Base-by-base conservation (phyloP, 148 eudicot genomes). In the Polygonum aviculare region DNA sequence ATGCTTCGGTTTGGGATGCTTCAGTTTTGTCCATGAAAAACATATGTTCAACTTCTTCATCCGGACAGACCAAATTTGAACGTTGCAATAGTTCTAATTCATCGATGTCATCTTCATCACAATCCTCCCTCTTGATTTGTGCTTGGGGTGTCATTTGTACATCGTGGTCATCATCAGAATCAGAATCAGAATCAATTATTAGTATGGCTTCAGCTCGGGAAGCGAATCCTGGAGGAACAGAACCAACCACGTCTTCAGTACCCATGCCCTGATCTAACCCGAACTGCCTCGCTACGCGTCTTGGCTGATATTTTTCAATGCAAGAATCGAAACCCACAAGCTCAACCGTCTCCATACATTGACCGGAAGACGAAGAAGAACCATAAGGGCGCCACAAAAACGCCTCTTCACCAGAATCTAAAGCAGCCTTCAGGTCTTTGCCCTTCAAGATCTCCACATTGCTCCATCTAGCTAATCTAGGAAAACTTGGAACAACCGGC, bases 271-370 rank as follows among this genome's bases (percentile, higher is more conserved):
- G 92, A 78, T 89, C 90, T 15, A 82, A 69, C 2, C 92, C 88
- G 77, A 87, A 87, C 44, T 89, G 90, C 86, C 79, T 76, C 6
- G 87, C 85, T 10, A 83, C 87, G 26, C 88, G 74, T 77, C 85
- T 84, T 41, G 91, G 92, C 1, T 76, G 74, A 72, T 90, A 90
- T 49, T 73, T 76, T 77, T 84, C 86, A 18, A 78, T 54, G 36
- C 83, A 62, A 62, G 69, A 83, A 21, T 81, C 89, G 3, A 79
- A 14, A 31, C 92, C 92, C 12, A 85, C 83, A 26, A 86, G 76
- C 75, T 86, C 85, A 39, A 77, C 77, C 33, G 54, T 76, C 76
- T 85, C 79, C 70, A 85, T 22, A 48, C 83, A 85, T 45, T 70
- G 76, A 26, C 73, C 84, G 72, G 79, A 81, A 7, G 89, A 39